Evolutionary conservation across 495 filamentous ascomycete species (phyloP).

Genomic region (Copromyces sp.): DNA sequence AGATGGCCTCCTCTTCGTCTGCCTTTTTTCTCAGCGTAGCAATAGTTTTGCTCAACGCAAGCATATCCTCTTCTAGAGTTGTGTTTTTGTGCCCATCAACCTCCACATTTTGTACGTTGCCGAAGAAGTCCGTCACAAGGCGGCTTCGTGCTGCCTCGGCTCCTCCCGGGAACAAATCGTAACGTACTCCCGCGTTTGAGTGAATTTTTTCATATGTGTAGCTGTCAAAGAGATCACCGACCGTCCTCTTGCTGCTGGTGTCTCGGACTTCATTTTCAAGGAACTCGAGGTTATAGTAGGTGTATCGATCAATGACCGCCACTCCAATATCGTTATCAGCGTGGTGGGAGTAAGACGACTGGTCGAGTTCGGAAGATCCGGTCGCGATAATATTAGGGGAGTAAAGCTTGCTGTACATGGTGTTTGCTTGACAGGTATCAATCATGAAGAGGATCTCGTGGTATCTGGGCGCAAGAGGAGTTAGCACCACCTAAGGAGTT

Average conservation of each 20-base stretch:
- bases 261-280: conserved; percentile 83
- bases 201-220: conserved; percentile 95
- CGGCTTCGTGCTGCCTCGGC: conserved; percentile 61
- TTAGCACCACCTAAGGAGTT: background rate
- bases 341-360: conserved; percentile 92
- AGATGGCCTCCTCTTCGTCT: conserved; percentile 27
- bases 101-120: conserved; percentile 95
- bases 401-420: conserved; percentile 97
- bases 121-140: conserved; percentile 90
- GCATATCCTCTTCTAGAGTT: conserved; percentile 65
- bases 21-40: conserved; percentile 46
- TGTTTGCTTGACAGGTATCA: conserved; percentile 98
- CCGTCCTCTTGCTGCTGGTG: conserved; percentile 67
- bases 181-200: conserved; percentile 80
- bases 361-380: conserved; percentile 83
- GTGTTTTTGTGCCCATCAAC: conserved; percentile 51
- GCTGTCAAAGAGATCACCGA: conserved; percentile 90
- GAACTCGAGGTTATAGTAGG: conserved; percentile 97
- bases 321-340: conserved; percentile 95
- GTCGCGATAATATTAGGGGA: conserved; percentile 95
- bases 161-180: conserved; percentile 81
- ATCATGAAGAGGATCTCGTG: conserved; percentile 99
- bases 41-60: conserved; percentile 51
- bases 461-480: conserved; percentile 38
- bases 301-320: conserved; percentile 96